Evolutionary conservation across 805 yeast species (phyloP), one percentile per base, ranked within the genome.

Genomic region (Hanseniaspora thailandica): DNA sequence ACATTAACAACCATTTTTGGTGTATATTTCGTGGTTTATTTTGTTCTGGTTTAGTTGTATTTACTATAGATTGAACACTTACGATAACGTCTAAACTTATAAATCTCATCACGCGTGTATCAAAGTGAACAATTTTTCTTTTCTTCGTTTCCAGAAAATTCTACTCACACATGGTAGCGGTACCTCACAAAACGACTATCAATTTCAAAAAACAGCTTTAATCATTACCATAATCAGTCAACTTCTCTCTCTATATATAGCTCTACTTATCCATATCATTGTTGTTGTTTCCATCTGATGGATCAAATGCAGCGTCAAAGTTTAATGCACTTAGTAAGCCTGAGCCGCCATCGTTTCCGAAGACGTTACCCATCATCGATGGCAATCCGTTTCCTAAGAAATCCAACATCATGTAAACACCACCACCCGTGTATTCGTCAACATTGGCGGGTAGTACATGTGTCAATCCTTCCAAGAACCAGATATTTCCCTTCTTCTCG

Each of bases 401-500:
- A 65, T 84, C 93, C 66, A 84, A 69, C 94, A 84, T 84, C 94
- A 84, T 84, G 63, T 84, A 88, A 87, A 83, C 83, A 57, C 93
- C 93, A 51, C 94, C 93, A 39, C 95, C 95, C 13, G 89, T 81
- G 62, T 86, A 84, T 61, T 84, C 87, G 60, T 89, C 96, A 52
- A 86, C 95, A 65, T 88, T 95, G 10, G 82, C 94, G 0, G 96
- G 96, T 46, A 89, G 72, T 0, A 88, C 95, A 52, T 81, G 80
- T 5, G 93, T 78, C 2, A 87, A 93, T 4, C 97, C 97, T 66
- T 89, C 95, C 57, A 89, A 71, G 60, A 89, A 88, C 97, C 97
- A 89, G 17, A 89, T 94, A 60, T 78, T 78, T 61, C 88, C 93
- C 64, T 84, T 85, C 84, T 85, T 83, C 62, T 86, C 94, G 34